Evolutionary conservation across 345 rosid genomes (phyloP).

Genomic region (Firmiana major): DNA sequence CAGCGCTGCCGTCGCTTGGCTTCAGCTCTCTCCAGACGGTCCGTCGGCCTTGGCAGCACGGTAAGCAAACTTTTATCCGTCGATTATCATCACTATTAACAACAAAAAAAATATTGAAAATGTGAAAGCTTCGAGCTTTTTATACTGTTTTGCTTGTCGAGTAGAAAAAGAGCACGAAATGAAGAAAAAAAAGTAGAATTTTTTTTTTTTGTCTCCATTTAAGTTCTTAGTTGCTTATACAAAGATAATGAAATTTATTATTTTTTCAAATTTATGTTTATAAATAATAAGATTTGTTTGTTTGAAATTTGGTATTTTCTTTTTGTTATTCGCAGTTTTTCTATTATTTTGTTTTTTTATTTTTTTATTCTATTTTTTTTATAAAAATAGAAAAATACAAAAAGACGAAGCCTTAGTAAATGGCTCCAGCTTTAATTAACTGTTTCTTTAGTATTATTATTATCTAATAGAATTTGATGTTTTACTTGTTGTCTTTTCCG

Average conservation of each 20-base stretch:
- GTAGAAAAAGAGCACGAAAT: neutral
- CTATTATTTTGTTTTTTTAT: no score
- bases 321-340: no score
- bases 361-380: no score
- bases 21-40: conserved; percentile 65
- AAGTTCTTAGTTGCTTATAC: neutral
- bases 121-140: neutral
- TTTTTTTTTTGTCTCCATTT: neutral
- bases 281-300: neutral
- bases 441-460: no score
- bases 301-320: neutral
- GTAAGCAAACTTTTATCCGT: conserved; percentile 24
- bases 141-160: neutral
- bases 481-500: neutral
- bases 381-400: no score
- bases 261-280: neutral
- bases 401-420: neutral
- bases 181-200: neutral
- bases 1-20: conserved; percentile 81
- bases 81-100: neutral
- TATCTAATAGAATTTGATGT: neutral
- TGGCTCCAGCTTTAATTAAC: neutral
- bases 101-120: neutral
- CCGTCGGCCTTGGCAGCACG: conserved; percentile 70
- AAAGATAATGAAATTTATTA: neutral